Conservation (phyloP, 2,329 filamentous ascomycete species). For the Zymoseptoria ardabiliae region DNA sequence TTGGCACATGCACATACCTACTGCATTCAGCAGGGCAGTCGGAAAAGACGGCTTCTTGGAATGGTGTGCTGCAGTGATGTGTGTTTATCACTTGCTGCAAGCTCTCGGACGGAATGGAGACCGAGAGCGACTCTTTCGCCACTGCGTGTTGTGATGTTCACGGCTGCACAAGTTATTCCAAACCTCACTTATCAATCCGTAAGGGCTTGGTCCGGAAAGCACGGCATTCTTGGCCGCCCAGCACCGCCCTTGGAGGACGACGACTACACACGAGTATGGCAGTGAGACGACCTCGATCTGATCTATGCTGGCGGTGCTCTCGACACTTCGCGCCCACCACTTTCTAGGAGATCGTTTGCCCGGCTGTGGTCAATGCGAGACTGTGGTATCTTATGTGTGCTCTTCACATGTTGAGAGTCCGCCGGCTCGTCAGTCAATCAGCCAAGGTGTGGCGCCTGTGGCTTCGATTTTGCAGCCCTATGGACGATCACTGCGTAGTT, state of each 20-base stretch:
- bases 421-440: neutral
- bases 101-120: neutral
- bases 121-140: neutral
- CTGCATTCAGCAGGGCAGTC: neutral
- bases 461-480: neutral
- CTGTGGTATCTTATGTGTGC: neutral
- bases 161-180: neutral
- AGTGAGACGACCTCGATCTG: neutral
- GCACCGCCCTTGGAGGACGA: neutral
- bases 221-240: neutral
- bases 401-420: neutral
- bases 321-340: neutral
- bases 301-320: neutral
- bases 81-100: neutral
- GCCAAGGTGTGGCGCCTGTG: neutral
- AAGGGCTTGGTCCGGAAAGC: neutral
- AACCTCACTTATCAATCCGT: neutral
- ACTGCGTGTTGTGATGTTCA: neutral
- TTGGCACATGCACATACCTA: neutral
- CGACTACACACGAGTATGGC: neutral
- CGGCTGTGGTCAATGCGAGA: neutral
- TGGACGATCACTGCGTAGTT: neutral
- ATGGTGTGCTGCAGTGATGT: neutral
- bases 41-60: neutral
- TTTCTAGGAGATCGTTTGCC: neutral